Evolutionary conservation across 768 basidiomycete species (phyloP), one percentile per base, ranked within the genome.

Genomic region (Russula brevipes): DNA sequence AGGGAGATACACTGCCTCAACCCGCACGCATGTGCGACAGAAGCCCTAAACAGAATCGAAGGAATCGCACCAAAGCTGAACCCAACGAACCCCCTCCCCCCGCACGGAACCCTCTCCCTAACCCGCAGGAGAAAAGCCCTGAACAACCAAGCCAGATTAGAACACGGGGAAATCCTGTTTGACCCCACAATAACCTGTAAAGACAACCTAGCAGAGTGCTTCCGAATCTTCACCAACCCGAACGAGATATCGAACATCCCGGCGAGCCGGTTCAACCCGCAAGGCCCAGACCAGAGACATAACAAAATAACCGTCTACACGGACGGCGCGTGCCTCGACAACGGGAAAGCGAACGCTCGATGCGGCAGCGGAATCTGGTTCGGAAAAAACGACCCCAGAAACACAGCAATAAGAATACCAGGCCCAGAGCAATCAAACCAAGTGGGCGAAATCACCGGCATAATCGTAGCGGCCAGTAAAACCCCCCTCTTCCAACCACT

Each of bases 231-330:
- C 16, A 30, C 4, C n/a, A 16, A 39, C 38, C 51, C 19, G 30
- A 51, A 30, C 4, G 17, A 33, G 19, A 61, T 38, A 7, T n/a
- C 17, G 3, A 33, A 12, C 12, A 12, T 8, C 17, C 57, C 35
- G 16, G 47, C 38, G 0, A 1, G 17, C 19, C 17, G 41, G 1
- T 1, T 19, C 2, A 4, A 6, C 0, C 0, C 2, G 4, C 2
- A 30, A 17, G 5, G 11, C 4, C 16, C 4, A 0, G 39, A 24
- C 7, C 19, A 2, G 7, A 17, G 33, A 14, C 17, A 24, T 7
- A 1, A 8, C 1, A 1, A 17, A 30, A 9, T 41, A 0, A 36
- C 1, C 1, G 9, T n/a, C 6, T 36, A 52, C 36, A 47, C 51
- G 0, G 1, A 53, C 42, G 1, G 64, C 14, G n/a, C 44, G 19